Base-by-base conservation (phyloP, 2,329 filamentous ascomycete genomes). In the Stachybotrys echinatus region DNA sequence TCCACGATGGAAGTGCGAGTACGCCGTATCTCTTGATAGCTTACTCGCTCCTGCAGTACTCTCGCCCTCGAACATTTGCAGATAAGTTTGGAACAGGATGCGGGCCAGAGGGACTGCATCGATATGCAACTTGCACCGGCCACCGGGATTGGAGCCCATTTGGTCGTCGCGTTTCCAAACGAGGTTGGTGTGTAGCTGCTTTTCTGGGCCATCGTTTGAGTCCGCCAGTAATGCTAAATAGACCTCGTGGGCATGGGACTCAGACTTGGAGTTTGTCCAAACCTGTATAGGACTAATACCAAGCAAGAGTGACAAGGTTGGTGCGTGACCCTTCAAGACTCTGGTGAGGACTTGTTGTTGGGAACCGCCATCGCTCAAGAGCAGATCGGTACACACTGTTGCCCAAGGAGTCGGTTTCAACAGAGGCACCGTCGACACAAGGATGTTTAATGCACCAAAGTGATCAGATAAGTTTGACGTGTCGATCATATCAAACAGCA, bases 401-500 rank as follows among this genome's bases (percentile, higher is more conserved):
- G 80, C 73, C 55, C 68, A 74, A 1, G 70, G 62, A 2, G 58
- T 54, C 7, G 63, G 47, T 6, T 68, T 70, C 10, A 85, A 64
- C 8, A 85, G 54, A 2, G 79, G 77, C 0, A 65, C 55, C 0
- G 73, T 62, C 1, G 79, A 48, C 61, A 80, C 56, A 20, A 71
- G 52, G 6, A 71, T 55, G 20, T 70, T 65, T 17, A 74, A 53
- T 3, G 65, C 56, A 1, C 66, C 70, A 12, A 74, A 61, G 34
- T 71, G 69, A 40, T 72, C 71, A 4, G 64, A 59, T 2, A 74
- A 58, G 44, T 74, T 72, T 2, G 71, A 72, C 0, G 78, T 81
- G 53, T 85, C 80, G 48, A 85, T 77, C 4, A 77, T 66, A 56
- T 83, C 73, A 55, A 84, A 85, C 4, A 49, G 42, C 5, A 54